Conservation (phyloP, 1,139 yeast species). For the Taiozyma sp. region DNA sequence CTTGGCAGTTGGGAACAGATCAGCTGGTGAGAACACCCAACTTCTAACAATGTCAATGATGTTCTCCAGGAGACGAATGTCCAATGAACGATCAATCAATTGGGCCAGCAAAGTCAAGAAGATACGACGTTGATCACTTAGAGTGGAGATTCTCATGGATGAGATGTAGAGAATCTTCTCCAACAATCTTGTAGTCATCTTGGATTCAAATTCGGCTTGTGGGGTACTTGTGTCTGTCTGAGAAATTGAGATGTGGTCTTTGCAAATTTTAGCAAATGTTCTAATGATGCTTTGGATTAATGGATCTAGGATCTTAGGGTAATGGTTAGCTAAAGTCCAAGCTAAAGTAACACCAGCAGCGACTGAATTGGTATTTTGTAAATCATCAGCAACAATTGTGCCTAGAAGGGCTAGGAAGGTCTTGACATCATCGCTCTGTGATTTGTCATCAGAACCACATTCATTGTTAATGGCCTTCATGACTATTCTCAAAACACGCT, state of each 20-base stretch:
- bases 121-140: slow-evolving; percentile 92
- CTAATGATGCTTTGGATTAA: slow-evolving; percentile 75
- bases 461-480: slow-evolving; percentile 54
- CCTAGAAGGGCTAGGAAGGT: slow-evolving; percentile 59
- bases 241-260: slow-evolving; percentile 78
- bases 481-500: slow-evolving; percentile 64
- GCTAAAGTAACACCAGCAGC: slow-evolving; percentile 90
- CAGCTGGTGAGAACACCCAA: slow-evolving; percentile 86
- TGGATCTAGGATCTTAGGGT: slow-evolving; percentile 71
- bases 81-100: slow-evolving; percentile 83
- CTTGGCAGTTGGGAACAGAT: slow-evolving; percentile 89
- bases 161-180: slow-evolving; percentile 76
- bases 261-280: slow-evolving; percentile 82
- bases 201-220: slow-evolving; percentile 62
- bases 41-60: slow-evolving; percentile 74
- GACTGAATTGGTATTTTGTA: slow-evolving; percentile 75
- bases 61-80: slow-evolving; percentile 67
- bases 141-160: slow-evolving; percentile 71
- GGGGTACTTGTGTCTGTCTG: slow-evolving; percentile 35
- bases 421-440: slow-evolving; percentile 56
- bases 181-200: slow-evolving; percentile 69
- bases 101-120: slow-evolving; percentile 85
- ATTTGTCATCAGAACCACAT: slow-evolving; percentile 42
- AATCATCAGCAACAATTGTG: slow-evolving; percentile 75
- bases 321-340: slow-evolving; percentile 73